Base-by-base conservation (phyloP, 257 asterid species). In the Haberlea rhodopensis region DNA sequence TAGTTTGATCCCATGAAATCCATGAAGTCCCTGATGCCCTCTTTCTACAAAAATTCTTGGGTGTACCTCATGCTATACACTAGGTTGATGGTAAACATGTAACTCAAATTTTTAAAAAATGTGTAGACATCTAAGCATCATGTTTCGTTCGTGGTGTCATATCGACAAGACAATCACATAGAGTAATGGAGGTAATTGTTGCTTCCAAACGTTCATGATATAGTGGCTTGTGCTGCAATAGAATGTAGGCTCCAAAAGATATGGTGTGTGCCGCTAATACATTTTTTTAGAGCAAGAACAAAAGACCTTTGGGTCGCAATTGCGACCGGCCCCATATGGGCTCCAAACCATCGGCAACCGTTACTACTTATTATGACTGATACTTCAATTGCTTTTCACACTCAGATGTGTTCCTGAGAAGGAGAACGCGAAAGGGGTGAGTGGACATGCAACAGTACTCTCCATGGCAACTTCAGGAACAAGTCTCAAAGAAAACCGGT, bases 341-440 rank as follows among this genome's bases (percentile, higher is more conserved):
- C n/a, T n/a, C n/a, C n/a, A n/a, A n/a, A n/a, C n/a, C n/a, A n/a
- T n/a, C n/a, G n/a, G n/a, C n/a, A n/a, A n/a, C n/a, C n/a, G n/a
- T 32, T 37, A 0, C 4, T 8, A 10, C 60, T 15, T 55, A 15
- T 3, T 26, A 2, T 57, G 6, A 57, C 5, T 8, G n/a, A 22
- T 15, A 26, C 1, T 6, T 3, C 1, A 1, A 16, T 11, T 24
- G 49, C 16, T 37, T n/a, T 49, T 60, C 49, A 22, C 48, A 3
- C n/a, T 43, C 20, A 89, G 94, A 80, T 73, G 76, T 65, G 49
- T 67, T 54, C 69, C 54, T 20, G 78, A 73, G 16, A 79, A 76
- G 76, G 83, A 71, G 27, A 77, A 67, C 53, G 22, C 64, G 8
- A 72, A 74, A 1, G 77, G 53, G 64, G 78, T 71, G 31, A 72